Evolutionary conservation across 1,284 basidiomycete species (phyloP).

Genomic region (Austroboletus rostrupii): DNA sequence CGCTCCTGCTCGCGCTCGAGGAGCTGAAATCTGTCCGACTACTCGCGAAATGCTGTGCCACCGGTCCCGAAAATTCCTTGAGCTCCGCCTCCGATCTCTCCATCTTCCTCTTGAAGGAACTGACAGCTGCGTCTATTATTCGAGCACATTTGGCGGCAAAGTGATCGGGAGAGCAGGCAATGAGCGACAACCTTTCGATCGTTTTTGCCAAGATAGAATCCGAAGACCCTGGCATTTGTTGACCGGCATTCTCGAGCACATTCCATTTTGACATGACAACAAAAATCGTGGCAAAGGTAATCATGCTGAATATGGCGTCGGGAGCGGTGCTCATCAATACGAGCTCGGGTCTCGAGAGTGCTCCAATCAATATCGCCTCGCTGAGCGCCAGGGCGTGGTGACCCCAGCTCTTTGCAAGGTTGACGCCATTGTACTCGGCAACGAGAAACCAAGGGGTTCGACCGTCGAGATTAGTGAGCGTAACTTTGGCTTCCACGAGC

Average conservation of each 20-base stretch:
- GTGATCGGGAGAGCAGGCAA: slow-evolving; percentile 39
- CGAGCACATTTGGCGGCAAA: slow-evolving; percentile 39
- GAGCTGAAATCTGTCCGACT: slow-evolving; percentile 16
- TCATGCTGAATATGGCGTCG: slow-evolving; percentile 40
- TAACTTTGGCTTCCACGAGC: slow-evolving; percentile 34
- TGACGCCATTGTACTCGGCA: slow-evolving; percentile 33
- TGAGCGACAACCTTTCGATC: slow-evolving; percentile 31
- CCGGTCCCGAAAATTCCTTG: slow-evolving; percentile 16
- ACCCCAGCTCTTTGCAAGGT: slow-evolving; percentile 35
- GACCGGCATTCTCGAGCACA: slow-evolving; percentile 31
- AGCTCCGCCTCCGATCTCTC: slow-evolving; percentile 22
- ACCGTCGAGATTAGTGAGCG: slow-evolving; percentile 21
- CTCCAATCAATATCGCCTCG: slow-evolving; percentile 35
- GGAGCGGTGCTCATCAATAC: slow-evolving; percentile 38
- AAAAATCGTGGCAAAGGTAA: slow-evolving; percentile 39
- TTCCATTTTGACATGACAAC: slow-evolving; percentile 40
- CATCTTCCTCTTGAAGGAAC: slow-evolving; percentile 29
- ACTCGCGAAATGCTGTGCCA: slow-evolving; percentile 24
- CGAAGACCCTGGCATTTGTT: slow-evolving; percentile 35
- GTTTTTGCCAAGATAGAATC: slow-evolving; percentile 35
- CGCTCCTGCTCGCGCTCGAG: slow-evolving; percentile 13
- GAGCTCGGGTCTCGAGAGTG: slow-evolving; percentile 33
- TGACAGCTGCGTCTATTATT: slow-evolving; percentile 33
- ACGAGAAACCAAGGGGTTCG: slow-evolving; percentile 31
- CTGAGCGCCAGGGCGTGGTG: slow-evolving; percentile 37